Base-by-base conservation (phyloP, 169 alveolate species). In the Cryptosporidium viatorum region DNA sequence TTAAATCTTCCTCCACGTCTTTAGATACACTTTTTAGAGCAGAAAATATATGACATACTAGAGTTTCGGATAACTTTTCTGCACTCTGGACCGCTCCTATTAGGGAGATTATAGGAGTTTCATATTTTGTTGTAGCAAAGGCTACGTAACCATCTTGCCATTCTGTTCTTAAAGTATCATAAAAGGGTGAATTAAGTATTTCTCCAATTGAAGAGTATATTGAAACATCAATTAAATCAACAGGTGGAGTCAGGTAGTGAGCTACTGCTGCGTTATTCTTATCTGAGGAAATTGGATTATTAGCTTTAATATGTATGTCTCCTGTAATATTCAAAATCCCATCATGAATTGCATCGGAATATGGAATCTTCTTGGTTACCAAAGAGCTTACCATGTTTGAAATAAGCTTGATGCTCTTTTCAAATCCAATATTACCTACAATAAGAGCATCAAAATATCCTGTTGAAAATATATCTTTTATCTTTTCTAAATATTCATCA, bases 121-220 rank as follows among this genome's bases (percentile, higher is more conserved):
- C 74, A 41, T 41, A 62, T 21, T 23, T 37, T 33, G 70, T 65
- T 18, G 69, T 41, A 45, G 74, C 89, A 62, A 80, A 80, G n/a
- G 89, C 89, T 37, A 80, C 31, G 55, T 80, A 80, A 7, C 89
- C 89, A 80, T 80, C 89, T 18, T 80, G 89, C 89, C 89, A 80
- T n/a, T 59, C 73, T 21, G 89, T 80, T 39, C 89, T 60, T 8
- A 80, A 12, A 21, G 48, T 80, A 62, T 80, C 89, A 48, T 80
- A 80, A 59, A 80, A 80, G 2, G 60, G 74, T 9, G 75, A 59
- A 50, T 65, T 80, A 39, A 67, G 60, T 29, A 80, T 62, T 41
- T 80, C 89, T 21, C 80, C 89, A 1, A 80, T 37, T 6, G 89
- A 37, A 18, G 71, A 80, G 43, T 80, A 80, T 62, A 80, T 43